These are phyloP conservation scores for Fonsecaea erecta DNA, from an alignment of 2,329 filamentous ascomycete genomes.

Conservation along the genomic window DNA sequence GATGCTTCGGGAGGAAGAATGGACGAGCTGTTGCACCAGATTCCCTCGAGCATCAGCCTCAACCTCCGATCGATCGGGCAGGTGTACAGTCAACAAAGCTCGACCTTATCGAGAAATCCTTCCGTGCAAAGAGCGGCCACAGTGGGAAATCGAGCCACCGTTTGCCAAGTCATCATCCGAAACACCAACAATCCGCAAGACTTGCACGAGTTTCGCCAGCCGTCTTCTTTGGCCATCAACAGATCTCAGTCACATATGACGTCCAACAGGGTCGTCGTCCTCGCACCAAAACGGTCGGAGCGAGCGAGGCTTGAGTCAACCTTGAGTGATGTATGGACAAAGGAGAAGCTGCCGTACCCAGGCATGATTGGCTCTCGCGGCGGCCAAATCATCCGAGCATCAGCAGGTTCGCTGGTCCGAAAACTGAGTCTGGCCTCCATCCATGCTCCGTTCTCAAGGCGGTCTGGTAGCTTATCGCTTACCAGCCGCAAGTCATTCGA, in stretches of 20 bases:
- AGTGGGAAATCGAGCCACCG: constrained; percentile 67
- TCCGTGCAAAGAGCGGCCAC: constrained; percentile 81
- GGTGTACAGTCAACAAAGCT: constrained; percentile 72
- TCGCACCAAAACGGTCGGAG: constrained; percentile 76
- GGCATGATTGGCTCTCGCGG: constrained; percentile 72
- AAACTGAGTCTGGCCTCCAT: constrained; percentile 85
- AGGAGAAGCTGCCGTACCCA: constrained; percentile 78
- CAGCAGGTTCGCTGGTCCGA: constrained; percentile 84
- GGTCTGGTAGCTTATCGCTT: constrained; percentile 63
- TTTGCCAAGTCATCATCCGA: constrained; percentile 81
- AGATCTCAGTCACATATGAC: constrained; percentile 80
- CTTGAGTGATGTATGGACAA: constrained; percentile 81
- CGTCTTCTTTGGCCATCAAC: constrained; percentile 57
- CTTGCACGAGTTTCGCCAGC: constrained; percentile 49
- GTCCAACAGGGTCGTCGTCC: constrained; percentile 69
- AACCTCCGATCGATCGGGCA: constrained; percentile 75
- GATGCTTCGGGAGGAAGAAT: constrained; percentile 37
- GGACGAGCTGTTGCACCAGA: constrained; percentile 39
- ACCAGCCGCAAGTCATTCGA: constrained; percentile 39
- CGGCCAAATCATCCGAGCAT: constrained; percentile 75
- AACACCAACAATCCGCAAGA: constrained; percentile 76
- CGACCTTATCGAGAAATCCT: constrained; percentile 50
- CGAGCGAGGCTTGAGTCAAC: constrained; percentile 75
- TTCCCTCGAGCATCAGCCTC: constrained; percentile 69
- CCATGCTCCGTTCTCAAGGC: constrained; percentile 73